Percentiles rank a stretch among this genome's conserved stretches.
These are phyloP conservation scores for Atkinsonella texensis DNA, from an alignment of 2,329 filamentous ascomycete genomes.

Conservation along the genomic window DNA sequence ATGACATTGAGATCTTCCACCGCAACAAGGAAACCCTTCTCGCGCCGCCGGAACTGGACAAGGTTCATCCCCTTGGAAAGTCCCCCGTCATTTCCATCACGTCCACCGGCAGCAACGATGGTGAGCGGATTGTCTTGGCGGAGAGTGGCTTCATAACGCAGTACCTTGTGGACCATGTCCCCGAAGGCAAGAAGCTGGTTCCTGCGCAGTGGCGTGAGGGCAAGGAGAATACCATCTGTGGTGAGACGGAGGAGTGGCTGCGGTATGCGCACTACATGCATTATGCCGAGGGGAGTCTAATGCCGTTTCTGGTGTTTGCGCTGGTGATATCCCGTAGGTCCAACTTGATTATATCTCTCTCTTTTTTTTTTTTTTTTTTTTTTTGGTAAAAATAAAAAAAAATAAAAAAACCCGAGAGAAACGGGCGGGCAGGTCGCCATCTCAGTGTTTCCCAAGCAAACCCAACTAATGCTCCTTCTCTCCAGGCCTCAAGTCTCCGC, in stretches of 20 bases:
- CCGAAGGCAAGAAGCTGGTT: constrained; percentile 32
- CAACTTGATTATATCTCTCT: background rate
- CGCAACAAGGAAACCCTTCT: constrained; percentile 47
- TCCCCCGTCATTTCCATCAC: constrained; percentile 64
- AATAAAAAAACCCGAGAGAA: no score
- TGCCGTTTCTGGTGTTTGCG: constrained; percentile 54
- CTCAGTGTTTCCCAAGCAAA: background rate
- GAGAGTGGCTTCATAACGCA: constrained; percentile 75
- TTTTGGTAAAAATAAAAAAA: background rate
- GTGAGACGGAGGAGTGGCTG: constrained; percentile 49
- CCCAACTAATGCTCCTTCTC: background rate
- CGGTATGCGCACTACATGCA: constrained; percentile 62
- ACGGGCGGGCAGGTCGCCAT: no score
- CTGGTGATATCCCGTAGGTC: constrained; percentile 44
- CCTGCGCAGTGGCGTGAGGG: constrained; percentile 44
- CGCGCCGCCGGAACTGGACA: constrained; percentile 65
- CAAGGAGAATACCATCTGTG: constrained; percentile 43
- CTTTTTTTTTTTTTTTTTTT: background rate
- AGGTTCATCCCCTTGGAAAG: constrained; percentile 77
- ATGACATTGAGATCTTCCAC: constrained; percentile 71
- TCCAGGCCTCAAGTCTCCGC: constrained; percentile 30
- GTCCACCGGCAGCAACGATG: constrained; percentile 18
- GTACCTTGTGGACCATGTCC: constrained; percentile 61
- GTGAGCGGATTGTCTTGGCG: constrained; percentile 50
- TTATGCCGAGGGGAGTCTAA: constrained; percentile 75